phyloP scores from a whole-genome alignment of 495 filamentous ascomycete species.

The Trichoderma asperelloides region DNA sequence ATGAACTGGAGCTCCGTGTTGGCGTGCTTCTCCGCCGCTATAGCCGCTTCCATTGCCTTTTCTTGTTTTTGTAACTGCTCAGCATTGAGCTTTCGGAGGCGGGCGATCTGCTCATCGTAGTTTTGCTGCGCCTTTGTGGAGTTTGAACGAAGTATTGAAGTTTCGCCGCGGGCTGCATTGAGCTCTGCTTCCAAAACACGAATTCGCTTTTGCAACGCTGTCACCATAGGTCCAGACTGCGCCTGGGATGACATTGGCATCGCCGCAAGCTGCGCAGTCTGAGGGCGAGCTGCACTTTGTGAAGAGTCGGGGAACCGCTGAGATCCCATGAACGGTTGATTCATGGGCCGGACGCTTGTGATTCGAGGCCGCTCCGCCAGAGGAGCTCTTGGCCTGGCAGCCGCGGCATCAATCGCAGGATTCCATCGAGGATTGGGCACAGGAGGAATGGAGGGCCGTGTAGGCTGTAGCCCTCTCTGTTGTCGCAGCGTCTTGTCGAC shows the following conservation, averaged over 20 bases:
- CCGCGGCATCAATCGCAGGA: neutral
- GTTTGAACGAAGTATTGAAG: constrained; percentile 44
- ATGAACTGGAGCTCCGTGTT: constrained; percentile 45
- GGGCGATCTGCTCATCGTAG: constrained; percentile 37
- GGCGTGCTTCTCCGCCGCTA: constrained; percentile 35
- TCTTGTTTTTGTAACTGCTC: constrained; percentile 40
- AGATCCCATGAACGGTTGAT: neutral
- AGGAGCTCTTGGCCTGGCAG: neutral
- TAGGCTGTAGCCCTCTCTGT: constrained; percentile 14
- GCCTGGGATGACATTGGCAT: constrained; percentile 17
- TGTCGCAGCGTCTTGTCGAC: constrained; percentile 11
- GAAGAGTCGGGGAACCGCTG: neutral
- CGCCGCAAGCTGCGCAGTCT: constrained; percentile 16
- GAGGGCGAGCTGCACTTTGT: neutral
- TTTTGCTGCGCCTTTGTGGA: constrained; percentile 28
- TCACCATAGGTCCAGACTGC: constrained; percentile 12
- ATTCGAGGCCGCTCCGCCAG: neutral
- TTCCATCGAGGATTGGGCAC: constrained; percentile 10
- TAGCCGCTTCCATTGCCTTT: constrained; percentile 33
- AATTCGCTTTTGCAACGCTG: constrained; percentile 24
- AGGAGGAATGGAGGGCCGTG: neutral
- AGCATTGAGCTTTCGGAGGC: constrained; percentile 34
- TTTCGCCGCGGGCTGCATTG: constrained; percentile 39
- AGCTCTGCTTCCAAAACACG: constrained; percentile 33
- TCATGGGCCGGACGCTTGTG: neutral